Conservation (phyloP, 148 eudicot species). For the Chenopodium suecicum region DNA sequence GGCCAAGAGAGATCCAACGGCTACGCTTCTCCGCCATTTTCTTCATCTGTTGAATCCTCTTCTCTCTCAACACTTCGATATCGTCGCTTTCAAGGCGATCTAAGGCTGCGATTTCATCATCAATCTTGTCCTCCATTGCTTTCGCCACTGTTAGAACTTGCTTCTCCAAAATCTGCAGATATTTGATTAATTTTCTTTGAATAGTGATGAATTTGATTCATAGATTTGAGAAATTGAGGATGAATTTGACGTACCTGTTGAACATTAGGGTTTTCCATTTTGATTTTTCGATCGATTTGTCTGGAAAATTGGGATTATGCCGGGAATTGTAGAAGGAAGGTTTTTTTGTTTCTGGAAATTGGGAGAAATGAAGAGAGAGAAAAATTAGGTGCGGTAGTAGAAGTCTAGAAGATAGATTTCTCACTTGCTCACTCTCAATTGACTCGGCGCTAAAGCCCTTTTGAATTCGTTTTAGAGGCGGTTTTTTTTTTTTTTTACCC, state of each 20-base stretch:
- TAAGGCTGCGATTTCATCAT: constrained; percentile 78
- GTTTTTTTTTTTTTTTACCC: too few relatives aligned
- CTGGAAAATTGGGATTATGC: neutral
- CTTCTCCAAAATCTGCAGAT: constrained; percentile 70
- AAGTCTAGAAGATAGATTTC: too few relatives aligned
- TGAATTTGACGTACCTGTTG: constrained; percentile 53
- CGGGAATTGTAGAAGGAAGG: neutral
- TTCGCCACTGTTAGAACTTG: constrained; percentile 77
- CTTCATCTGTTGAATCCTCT: constrained; percentile 90
- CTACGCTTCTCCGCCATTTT: constrained; percentile 88
- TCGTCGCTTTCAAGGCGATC: constrained; percentile 84
- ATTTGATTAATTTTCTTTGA: neutral
- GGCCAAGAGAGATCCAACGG: constrained; percentile 84
- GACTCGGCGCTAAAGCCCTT: too few relatives aligned
- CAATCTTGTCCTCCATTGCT: constrained; percentile 88
- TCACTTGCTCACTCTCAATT: too few relatives aligned
- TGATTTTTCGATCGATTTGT: neutral
- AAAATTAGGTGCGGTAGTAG: too few relatives aligned
- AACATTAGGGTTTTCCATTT: constrained; percentile 64
- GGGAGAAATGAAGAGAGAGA: too few relatives aligned
- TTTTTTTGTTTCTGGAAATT: too few relatives aligned
- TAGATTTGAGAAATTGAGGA: neutral
- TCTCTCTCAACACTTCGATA: constrained; percentile 79
- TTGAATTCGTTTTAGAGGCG: too few relatives aligned
- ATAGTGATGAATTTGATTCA: neutral